Base-by-base conservation (phyloP, 2,329 filamentous ascomycete species). In the Ceratocystis harringtonii region DNA sequence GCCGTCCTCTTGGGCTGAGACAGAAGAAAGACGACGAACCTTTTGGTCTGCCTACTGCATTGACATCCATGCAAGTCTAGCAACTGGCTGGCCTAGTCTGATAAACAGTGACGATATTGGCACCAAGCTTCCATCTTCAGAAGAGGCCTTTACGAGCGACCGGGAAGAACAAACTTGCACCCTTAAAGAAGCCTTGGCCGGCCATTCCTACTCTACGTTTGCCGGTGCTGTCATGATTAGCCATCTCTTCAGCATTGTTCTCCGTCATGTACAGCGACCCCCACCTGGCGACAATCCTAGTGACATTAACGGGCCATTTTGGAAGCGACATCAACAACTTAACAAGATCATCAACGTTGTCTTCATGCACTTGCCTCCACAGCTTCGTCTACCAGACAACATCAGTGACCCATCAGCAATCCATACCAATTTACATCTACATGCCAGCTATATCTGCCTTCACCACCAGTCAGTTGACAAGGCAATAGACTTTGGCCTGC, bases 391-490 rank as follows among this genome's bases (percentile, higher is more conserved):
- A 28, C 90, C 91, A 0, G 76, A 78, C 30, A 85, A 86, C 12
- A 76, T 89, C 63, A 78, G 81, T 48, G 83, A 95, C 69, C 80
- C 87, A 0, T 85, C 89, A 58, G 84, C 90, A 5, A 81, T 95
- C 0, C 92, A 95, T 72, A 80, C 86, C 62, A 96, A 96, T 69
- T 87, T 96, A 78, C 91, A 89, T 71, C 82, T 96, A 2, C 92
- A 96, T 71, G 90, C 91, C 0, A 87, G 89, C 1, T 83, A 88
- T 7, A 96, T 96, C 64, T 95, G 90, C 72, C 78, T 96, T 4
- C 92, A 96, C 71, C 90, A 95, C 74, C 89, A 90, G 1, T 91
- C 92, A 1, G 85, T 94, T 7, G 90, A 92, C 75, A 92, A 89
- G 72, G 87, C 87, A 0, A 80, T 92, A 71, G 80, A 82, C 1